A percentile compares a stretch with the other conserved stretches of the same genome.
Evolutionary conservation across 257 asterid genomes (phyloP).

Genomic region (Solanum acaule): DNA sequence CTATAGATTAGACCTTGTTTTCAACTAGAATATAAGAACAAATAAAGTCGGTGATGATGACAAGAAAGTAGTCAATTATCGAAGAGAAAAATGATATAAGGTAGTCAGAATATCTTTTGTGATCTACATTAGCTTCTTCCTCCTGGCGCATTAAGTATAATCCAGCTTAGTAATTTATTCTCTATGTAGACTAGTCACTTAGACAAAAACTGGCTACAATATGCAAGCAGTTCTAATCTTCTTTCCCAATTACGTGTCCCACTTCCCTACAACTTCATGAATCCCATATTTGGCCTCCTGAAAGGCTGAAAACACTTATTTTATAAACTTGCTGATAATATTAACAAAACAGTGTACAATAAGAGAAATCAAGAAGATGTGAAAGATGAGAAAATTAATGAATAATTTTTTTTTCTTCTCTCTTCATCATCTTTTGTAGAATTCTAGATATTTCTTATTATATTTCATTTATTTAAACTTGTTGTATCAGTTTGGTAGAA

Average conservation of each 20-base stretch:
- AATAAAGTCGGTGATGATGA: neutral
- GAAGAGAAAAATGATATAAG: neutral
- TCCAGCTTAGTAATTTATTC: neutral
- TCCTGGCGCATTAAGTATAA: neutral
- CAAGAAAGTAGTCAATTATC: neutral
- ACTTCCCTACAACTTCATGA: neutral
- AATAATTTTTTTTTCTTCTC: neutral
- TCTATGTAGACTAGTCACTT: neutral
- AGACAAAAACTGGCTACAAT: neutral
- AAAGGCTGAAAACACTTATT: neutral
- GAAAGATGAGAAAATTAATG: neutral
- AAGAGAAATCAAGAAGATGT: neutral
- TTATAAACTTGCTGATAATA: neutral
- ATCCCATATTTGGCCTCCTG: neutral
- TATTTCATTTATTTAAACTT: neutral
- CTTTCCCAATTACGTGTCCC: neutral
- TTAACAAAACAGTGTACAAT: neutral
- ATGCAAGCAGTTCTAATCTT: neutral
- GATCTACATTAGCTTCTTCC: neutral
- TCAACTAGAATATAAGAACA: neutral
- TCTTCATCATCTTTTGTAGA: neutral
- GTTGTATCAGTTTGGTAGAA: neutral
- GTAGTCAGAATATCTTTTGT: neutral
- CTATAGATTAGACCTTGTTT: neutral
- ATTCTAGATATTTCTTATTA: neutral